phyloP scores from a whole-genome alignment of 2,329 filamentous ascomycete species.

The Stromatinia cepivora region DNA sequence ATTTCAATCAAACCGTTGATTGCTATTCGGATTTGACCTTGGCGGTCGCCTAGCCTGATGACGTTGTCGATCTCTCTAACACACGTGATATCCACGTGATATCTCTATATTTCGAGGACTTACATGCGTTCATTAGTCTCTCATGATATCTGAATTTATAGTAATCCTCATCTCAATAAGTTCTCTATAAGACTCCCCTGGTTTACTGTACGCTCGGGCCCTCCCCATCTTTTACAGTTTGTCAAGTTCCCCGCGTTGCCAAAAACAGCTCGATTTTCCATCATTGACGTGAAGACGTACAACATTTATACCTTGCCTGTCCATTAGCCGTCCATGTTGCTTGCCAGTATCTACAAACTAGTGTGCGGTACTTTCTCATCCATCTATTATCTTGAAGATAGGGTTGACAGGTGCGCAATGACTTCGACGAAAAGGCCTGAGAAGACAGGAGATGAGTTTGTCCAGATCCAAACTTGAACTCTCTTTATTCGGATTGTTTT shows the following conservation, averaged over 20 bases:
- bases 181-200: background rate
- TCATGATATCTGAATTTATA: background rate
- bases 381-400: background rate
- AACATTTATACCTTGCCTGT: background rate
- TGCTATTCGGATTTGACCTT: too few species aligned
- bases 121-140: background rate
- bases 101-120: accelerated
- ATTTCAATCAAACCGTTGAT: too few species aligned
- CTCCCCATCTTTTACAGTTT: background rate
- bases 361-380: background rate
- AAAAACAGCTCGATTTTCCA: conserved; percentile 17
- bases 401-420: background rate
- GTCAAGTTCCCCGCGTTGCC: conserved; percentile 13
- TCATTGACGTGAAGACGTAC: too few species aligned
- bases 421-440: background rate
- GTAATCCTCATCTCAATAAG: background rate
- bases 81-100: background rate
- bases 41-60: background rate
- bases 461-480: background rate
- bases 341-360: conserved; percentile 1
- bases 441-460: background rate
- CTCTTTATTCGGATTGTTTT: background rate
- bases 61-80: background rate
- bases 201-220: conserved; percentile 5
- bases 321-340: too few species aligned